phyloP scores from a whole-genome alignment of 805 yeast species.

The Candida hungchunana region DNA sequence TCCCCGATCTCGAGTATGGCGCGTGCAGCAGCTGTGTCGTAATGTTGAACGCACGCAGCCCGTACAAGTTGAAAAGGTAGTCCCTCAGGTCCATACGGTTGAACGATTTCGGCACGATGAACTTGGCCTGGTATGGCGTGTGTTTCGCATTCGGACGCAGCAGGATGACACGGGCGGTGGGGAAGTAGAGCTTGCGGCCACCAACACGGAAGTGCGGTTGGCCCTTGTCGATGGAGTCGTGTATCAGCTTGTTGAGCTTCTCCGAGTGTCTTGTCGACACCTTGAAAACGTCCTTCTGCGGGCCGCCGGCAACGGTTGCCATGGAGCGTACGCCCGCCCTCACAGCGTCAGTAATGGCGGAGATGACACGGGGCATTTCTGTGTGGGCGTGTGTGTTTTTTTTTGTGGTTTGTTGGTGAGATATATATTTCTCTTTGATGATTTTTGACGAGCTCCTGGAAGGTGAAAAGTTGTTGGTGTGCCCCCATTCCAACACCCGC shows the following conservation, averaged over 20 bases:
- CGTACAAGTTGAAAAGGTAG: slow-evolving; percentile 85
- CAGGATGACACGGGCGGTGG: slow-evolving; percentile 75
- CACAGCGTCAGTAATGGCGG: slow-evolving; percentile 13
- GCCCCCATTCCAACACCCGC: too few species aligned
- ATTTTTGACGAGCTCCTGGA: background rate
- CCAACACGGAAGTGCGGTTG: slow-evolving; percentile 84
- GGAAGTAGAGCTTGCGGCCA: slow-evolving; percentile 71
- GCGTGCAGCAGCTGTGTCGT: slow-evolving; percentile 83
- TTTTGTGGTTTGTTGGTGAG: too few species aligned
- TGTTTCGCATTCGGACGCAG: slow-evolving; percentile 93
- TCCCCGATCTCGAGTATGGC: slow-evolving; percentile 55
- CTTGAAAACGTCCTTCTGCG: slow-evolving; percentile 14
- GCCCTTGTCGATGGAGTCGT: slow-evolving; percentile 52
- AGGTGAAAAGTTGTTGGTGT: too few species aligned
- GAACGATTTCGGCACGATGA: slow-evolving; percentile 89
- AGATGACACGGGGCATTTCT: slow-evolving; percentile 25
- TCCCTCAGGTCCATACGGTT: slow-evolving; percentile 94
- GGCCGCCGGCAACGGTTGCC: slow-evolving; percentile 27
- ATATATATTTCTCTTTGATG: too few species aligned
- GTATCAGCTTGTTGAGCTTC: slow-evolving; percentile 24
- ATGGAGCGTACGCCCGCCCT: slow-evolving; percentile 25
- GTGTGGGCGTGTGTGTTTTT: too few species aligned
- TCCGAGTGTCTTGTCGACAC: slow-evolving; percentile 24
- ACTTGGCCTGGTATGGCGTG: slow-evolving; percentile 95
- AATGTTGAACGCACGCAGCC: slow-evolving; percentile 81